Evolutionary conservation across 352 stramenopile genomes (phyloP), one percentile per base, ranked within the genome.

Genomic region (Phytophthora parvispora): DNA sequence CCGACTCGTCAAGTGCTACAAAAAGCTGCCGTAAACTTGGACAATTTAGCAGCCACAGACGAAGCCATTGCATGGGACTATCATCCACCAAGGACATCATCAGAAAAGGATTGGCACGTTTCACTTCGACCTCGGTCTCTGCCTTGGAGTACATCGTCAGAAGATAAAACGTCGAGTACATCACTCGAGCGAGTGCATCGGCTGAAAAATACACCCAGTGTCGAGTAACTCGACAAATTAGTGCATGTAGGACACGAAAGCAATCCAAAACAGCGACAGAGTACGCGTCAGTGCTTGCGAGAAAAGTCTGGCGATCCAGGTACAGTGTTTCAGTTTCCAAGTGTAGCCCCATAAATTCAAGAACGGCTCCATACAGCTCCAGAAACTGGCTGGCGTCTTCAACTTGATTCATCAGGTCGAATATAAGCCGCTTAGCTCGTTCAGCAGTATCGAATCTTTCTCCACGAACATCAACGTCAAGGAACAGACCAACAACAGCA

Each of bases 191-290:
- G 5, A 93, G 60, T 38, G 29, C 55, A 36, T 92, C 86, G 0
- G 64, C 1, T 6, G 82, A 65, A 34, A 89, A 81, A 60, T 93
- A 81, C 20, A 89, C 76, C 86, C 86, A 93, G 52, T 92, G 78
- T 15, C 68, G 65, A 13, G 74, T 71, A 0, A 83, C 32, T 28
- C 60, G 69, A 24, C 24, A 58, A n/a, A 92, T 15, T 22, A 90
- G 16, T 3, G 78, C 20, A 13, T 77, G 59, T 5, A 91, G 20
- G 1, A 93, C 43, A 24, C 83, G 81, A 58, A 83, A 81, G 10
- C 74, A 75, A 42, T 92, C 74, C 32, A 84, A 38, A 1, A 72
- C 43, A 22, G 60, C 59, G 22, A 74, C 40, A 2, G 38, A n/a
- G 4, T 29, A 27, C 53, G 34, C 5, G 2, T 80, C 47, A 1